Evolutionary conservation across 371 early-diverging fungal species (phyloP).

Genomic region (Haplosporangium sp.): DNA sequence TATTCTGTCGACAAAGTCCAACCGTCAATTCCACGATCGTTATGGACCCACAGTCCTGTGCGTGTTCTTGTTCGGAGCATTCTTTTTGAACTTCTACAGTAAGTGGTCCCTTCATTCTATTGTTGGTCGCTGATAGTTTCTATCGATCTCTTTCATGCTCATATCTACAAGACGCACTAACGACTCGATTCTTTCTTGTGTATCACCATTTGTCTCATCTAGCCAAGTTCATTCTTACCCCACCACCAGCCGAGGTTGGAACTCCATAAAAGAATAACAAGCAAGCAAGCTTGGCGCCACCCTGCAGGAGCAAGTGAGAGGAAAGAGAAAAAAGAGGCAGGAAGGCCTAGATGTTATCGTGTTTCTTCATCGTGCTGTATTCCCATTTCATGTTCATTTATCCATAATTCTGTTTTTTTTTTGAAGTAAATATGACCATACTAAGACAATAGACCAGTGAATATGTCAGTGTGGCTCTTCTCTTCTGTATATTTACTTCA

Average conservation of each 20-base stretch:
- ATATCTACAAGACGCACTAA: not conserved
- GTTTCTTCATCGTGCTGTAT: not conserved
- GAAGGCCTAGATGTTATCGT: not conserved
- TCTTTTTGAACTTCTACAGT: constrained; percentile 88
- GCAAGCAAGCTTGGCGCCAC: not conserved
- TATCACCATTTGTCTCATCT: not conserved
- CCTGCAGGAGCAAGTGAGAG: too few species aligned
- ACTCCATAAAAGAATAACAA: not conserved
- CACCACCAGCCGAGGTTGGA: not conserved
- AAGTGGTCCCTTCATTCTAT: constrained; percentile 61
- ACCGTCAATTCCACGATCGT: constrained; percentile 47
- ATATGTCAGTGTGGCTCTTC: too few species aligned
- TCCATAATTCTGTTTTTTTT: not conserved
- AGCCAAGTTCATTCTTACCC: not conserved
- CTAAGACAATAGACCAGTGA: too few species aligned
- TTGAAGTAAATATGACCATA: not conserved
- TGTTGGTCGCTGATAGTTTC: not conserved
- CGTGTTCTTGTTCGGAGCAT: constrained; percentile 83
- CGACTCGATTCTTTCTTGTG: not conserved
- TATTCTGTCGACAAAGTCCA: constrained; percentile 35
- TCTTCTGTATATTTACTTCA: too few species aligned
- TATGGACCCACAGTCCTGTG: constrained; percentile 88
- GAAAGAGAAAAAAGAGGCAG: too few species aligned
- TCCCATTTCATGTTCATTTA: not conserved
- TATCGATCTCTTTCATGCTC: not conserved